Base-by-base conservation (phyloP, 768 basidiomycete species). In the Boletus edulis region DNA sequence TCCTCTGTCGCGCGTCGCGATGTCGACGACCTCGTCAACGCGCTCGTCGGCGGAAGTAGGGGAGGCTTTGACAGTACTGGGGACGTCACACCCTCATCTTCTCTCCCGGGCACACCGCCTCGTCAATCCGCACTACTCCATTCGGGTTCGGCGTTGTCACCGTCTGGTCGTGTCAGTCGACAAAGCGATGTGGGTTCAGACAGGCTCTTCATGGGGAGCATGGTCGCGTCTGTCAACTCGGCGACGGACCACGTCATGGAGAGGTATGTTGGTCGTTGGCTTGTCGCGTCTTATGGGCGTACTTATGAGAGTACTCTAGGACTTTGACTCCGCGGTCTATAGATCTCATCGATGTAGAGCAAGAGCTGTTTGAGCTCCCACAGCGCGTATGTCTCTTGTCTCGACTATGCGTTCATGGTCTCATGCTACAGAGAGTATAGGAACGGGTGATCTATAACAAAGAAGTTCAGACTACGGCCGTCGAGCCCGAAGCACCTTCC, bases 311-410 rank as follows among this genome's bases (percentile, higher is more conserved):
- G 59, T 55, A 15, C 34, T 32, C 9, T 58, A 90, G 87, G 54
- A 75, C 76, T 43, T 75, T 90, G 64, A 84, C 81, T 5, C 84
- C 86, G 12, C 79, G 88, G 41, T 77, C 81, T 31, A 75, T 84
- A 41, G 91, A 92, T 65, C 78, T 94, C n/a, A 82, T 96, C 47
- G 91, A 96, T 60, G 79, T 91, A 17, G 90, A 94, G 59, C 86
- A 92, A 64, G 94, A 97, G 66, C 74, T 97, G 6, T 96, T 92
- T 61, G 94, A 95, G 62, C 74, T 94, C 12, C 94, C 94, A 3
- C 85, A 88, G 64, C 92, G 89, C 76, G 94, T 92, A 52, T 45
- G 76, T 63, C 24, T 35, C 24, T 39, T 13, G 42, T 14, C 4
- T 47, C 12, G 18, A 18, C 11, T 8, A 1, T 31, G 8, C 15